phyloP scores from a whole-genome alignment of 2,329 filamentous ascomycete genomes.

The Grosmannia huntii region DNA sequence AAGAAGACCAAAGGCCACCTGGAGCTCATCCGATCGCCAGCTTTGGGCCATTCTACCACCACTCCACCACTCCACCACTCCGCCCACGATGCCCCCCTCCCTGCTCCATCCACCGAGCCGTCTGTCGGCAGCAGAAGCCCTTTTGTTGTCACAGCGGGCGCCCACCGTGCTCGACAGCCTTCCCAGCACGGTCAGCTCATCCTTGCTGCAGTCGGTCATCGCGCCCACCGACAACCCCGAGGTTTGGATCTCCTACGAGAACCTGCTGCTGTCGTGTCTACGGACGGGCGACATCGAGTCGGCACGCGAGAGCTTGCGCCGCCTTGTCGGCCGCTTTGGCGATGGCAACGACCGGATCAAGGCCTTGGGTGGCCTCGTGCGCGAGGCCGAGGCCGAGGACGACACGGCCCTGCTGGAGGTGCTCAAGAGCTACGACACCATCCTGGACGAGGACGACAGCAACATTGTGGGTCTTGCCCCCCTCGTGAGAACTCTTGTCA shows the following conservation, averaged over 20 bases:
- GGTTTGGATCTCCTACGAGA: slow-evolving; percentile 76
- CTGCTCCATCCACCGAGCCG: slow-evolving; percentile 44
- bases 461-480: slow-evolving; percentile 57
- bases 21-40: not conserved
- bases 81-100: slow-evolving; percentile 31
- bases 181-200: slow-evolving; percentile 40
- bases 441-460: slow-evolving; percentile 59
- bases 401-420: slow-evolving; percentile 53
- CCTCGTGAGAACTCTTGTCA: not conserved
- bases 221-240: slow-evolving; percentile 58
- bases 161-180: slow-evolving; percentile 41
- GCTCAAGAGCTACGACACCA: slow-evolving; percentile 63
- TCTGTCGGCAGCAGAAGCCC: slow-evolving; percentile 40
- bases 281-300: slow-evolving; percentile 71
- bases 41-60: not conserved
- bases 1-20: too few species aligned
- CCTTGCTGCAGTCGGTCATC: slow-evolving; percentile 39
- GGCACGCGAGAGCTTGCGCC: slow-evolving; percentile 62
- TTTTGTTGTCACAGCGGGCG: slow-evolving; percentile 48
- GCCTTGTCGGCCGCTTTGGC: slow-evolving; percentile 70
- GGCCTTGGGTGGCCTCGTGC: slow-evolving; percentile 68
- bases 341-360: slow-evolving; percentile 73
- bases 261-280: slow-evolving; percentile 71
- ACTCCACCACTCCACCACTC: not conserved
- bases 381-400: slow-evolving; percentile 65